Percentiles rank a stretch among this genome's conserved stretches.
Evolutionary conservation across 2,329 filamentous ascomycete species (phyloP).

Genomic region (Colletotrichum graminicola): DNA sequence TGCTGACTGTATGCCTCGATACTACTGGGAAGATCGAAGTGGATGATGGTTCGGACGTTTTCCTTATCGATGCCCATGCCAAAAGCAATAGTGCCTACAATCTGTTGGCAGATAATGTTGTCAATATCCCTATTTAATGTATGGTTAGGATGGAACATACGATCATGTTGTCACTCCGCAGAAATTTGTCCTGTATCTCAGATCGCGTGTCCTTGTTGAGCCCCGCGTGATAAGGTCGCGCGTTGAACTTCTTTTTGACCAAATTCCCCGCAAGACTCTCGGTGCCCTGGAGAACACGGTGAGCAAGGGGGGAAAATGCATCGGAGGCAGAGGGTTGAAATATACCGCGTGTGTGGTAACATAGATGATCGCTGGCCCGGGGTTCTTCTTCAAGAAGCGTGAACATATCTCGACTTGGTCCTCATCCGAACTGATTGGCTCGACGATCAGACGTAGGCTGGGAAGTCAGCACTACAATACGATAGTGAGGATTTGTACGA

Average conservation of each 20-base stretch:
- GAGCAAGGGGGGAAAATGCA: conserved; percentile 29
- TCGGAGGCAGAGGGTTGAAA: too few relatives aligned
- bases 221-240: conserved; percentile 63
- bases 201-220: conserved; percentile 60
- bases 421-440: conserved; percentile 55
- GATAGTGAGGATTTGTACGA: accelerated
- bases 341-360: conserved; percentile 66
- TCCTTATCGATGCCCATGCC: conserved; percentile 71
- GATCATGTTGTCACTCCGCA: conserved; percentile 57
- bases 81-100: conserved; percentile 69
- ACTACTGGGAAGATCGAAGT: conserved; percentile 64
- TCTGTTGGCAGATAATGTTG: conserved; percentile 34
- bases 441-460: conserved; percentile 65
- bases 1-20: conserved; percentile 70
- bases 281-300: conserved; percentile 52
- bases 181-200: conserved; percentile 64
- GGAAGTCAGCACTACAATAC: neutral
- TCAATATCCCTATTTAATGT: neutral
- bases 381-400: conserved; percentile 63
- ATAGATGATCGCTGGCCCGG: conserved; percentile 71
- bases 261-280: conserved; percentile 58
- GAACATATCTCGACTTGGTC: conserved; percentile 54
- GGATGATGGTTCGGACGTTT: conserved; percentile 66
- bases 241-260: conserved; percentile 53
- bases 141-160: conserved; percentile 35